Evolutionary conservation across 805 yeast genomes (phyloP), one percentile per base, ranked within the genome.

Genomic region (Brettanomyces naardenensis): DNA sequence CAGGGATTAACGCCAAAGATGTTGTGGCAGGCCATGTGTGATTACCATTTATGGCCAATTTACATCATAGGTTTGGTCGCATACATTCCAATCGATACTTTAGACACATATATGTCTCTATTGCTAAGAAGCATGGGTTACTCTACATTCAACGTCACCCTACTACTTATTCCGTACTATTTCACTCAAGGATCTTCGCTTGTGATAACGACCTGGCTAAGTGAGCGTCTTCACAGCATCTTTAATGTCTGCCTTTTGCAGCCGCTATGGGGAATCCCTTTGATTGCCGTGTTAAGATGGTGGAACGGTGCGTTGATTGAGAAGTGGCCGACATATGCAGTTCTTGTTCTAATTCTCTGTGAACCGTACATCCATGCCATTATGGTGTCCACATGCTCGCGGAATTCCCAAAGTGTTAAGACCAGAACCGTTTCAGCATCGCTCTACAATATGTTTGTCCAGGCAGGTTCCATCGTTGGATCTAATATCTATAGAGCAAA

Each of bases 21-120:
- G 53, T 44, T 78, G n/a, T 52, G 59, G 46, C 46, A 56, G 17
- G 58, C 73, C 3, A 36, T 75, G 11, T 31, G 45, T 2, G 83
- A 78, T 49, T 72, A 61, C 49, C 71, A 73, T 49, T 40, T 73
- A 39, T 62, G 75, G 68, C 80, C 80, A 11, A 48, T 73, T 23
- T 71, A 69, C 43, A 42, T 64, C 5, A 43, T 37, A 13, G 69
- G 80, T 6, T 28, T 75, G 6, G 41, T 70, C 10, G 51, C 51
- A 20, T 59, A 54, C 40, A 54, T 66, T 21, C 64, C 66, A 6
- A 38, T 51, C 11, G 41, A 53, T 11, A 66, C 71, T 1, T 53
- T 61, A 13, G 40, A 49, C 18, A 46, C 44, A 3, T 75, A 75
- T 53, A 44, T 72, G 49, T 65, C 78, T 0, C 51, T 75, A 36